Conservation (phyloP, 1,284 basidiomycete genomes). For the Polyporus tsugae region DNA sequence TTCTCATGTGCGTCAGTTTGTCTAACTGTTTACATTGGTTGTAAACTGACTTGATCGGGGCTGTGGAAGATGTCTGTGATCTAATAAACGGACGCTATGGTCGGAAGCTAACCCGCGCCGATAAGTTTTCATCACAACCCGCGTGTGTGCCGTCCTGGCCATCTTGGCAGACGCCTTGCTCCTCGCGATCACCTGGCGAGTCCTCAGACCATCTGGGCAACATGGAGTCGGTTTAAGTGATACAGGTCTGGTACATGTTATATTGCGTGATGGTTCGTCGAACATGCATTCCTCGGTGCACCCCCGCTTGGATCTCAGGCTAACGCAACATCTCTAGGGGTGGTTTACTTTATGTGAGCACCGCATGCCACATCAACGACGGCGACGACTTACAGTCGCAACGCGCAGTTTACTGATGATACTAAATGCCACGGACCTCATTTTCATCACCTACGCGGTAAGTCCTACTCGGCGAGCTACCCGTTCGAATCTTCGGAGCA, state of each 20-base stretch:
- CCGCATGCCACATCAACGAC: neutral
- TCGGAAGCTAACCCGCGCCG: neutral
- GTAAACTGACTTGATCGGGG: neutral
- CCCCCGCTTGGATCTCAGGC: neutral
- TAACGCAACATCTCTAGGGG: neutral
- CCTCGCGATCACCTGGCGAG: constrained; percentile 2
- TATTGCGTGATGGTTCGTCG: neutral
- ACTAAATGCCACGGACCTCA: neutral
- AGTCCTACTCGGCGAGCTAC: neutral
- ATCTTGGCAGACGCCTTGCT: neutral
- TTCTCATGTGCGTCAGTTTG: neutral
- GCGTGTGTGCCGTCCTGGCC: neutral
- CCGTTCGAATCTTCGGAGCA: neutral
- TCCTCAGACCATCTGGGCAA: neutral
- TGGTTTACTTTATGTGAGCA: neutral
- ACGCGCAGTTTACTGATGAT: neutral
- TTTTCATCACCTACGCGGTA: constrained; percentile 3
- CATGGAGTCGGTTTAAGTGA: neutral
- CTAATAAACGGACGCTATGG: neutral
- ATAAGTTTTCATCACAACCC: neutral
- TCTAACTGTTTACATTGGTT: neutral
- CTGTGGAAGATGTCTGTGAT: neutral
- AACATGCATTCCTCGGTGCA: neutral
- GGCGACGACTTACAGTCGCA: neutral
- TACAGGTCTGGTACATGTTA: neutral